Conservation (phyloP, 768 basidiomycete genomes). For the Lentinus brumalis region DNA sequence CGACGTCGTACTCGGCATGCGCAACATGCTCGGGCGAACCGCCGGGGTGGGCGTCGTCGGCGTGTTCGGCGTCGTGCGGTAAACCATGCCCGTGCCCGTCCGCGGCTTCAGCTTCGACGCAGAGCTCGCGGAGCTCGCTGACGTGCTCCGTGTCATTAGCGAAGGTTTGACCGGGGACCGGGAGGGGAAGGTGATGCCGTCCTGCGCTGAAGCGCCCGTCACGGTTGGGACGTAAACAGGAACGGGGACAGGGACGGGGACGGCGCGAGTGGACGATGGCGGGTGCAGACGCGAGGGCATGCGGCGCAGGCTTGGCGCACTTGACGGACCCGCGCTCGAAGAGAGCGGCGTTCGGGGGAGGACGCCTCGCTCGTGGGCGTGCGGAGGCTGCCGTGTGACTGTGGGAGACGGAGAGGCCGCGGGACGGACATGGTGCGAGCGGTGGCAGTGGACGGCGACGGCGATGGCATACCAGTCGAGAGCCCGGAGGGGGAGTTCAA, state of each 20-base stretch:
- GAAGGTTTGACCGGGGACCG: background rate
- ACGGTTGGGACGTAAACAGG: background rate
- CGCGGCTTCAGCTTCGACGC: constrained; percentile 38
- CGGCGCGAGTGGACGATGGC: background rate
- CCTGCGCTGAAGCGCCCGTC: constrained; percentile 3
- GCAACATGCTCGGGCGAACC: constrained; percentile 24
- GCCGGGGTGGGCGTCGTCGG: background rate
- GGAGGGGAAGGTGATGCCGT: constrained; percentile 9
- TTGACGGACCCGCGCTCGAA: background rate
- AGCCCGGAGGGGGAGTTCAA: constrained; percentile 16
- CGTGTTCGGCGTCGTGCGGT: constrained; percentile 40
- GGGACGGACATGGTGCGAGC: constrained; percentile 16
- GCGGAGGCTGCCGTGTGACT: constrained; percentile 11
- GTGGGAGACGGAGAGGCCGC: constrained; percentile 24
- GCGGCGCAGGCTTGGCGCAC: constrained; percentile 4
- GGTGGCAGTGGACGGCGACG: background rate
- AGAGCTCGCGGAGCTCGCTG: background rate
- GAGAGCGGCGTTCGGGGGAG: background rate
- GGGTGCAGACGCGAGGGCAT: background rate
- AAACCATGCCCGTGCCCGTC: constrained; percentile 72
- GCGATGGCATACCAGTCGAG: constrained; percentile 7
- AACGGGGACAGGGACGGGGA: background rate
- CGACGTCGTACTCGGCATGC: constrained; percentile 23
- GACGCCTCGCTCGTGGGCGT: background rate
- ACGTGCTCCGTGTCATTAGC: background rate